Percentiles rank a stretch among this genome's conserved stretches.
Evolutionary conservation across 1,284 basidiomycete species (phyloP).

Genomic region (Singerocomus inundabilis): DNA sequence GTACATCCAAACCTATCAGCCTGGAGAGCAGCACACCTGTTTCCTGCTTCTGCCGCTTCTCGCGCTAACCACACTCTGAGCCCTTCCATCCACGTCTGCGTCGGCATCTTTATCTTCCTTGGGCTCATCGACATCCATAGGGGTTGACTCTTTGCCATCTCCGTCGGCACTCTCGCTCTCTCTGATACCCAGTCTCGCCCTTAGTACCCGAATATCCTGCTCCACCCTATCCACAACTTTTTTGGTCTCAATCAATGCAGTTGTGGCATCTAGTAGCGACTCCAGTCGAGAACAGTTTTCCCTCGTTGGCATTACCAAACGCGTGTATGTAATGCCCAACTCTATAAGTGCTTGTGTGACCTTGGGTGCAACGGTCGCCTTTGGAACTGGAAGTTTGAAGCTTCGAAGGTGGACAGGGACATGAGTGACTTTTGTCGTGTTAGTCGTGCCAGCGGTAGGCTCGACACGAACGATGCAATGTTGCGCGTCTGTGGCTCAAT

Average conservation of each 20-base stretch:
- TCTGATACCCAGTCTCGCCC: conserved; percentile 62
- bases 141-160: conserved; percentile 27
- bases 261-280: conserved; percentile 67
- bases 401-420: conserved; percentile 78
- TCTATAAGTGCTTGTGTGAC: conserved; percentile 75
- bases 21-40: conserved; percentile 42
- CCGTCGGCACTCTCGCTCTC: conserved; percentile 43
- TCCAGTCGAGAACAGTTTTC: conserved; percentile 76
- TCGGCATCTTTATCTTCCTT: conserved; percentile 36
- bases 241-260: conserved; percentile 81
- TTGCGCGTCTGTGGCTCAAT: conserved; percentile 51
- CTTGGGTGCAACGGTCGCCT: conserved; percentile 68
- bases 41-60: conserved; percentile 58
- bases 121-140: conserved; percentile 40
- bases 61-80: conserved; percentile 64
- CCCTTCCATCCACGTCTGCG: conserved; percentile 53
- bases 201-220: conserved; percentile 74
- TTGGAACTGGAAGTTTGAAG: conserved; percentile 77
- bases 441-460: conserved; percentile 45
- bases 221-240: conserved; percentile 83
- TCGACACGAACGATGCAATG: conserved; percentile 78
- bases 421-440: conserved; percentile 71
- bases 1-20: background rate
- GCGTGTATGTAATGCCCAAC: conserved; percentile 68
- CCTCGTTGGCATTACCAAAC: conserved; percentile 89